These are phyloP conservation scores for Ramularia endophylla DNA, from an alignment of 2,329 filamentous ascomycete genomes.

Conservation along the genomic window DNA sequence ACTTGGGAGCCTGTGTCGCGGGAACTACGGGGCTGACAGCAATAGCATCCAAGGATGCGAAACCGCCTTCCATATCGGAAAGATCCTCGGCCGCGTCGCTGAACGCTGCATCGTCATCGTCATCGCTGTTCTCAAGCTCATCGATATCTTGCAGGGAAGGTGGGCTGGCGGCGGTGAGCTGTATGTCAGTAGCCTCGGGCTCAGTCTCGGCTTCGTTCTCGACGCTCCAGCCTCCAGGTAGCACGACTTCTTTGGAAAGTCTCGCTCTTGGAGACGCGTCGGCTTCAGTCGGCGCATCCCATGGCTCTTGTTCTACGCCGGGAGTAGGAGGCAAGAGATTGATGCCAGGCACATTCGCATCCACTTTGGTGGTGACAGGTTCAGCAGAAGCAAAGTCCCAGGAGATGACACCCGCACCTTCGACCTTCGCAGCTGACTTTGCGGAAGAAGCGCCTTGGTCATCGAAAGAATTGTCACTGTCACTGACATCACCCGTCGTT, in stretches of 20 bases:
- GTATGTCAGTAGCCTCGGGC: constrained; percentile 5
- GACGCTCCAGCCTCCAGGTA: constrained; percentile 26
- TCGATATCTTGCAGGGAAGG: constrained; percentile 19
- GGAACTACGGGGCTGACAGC: constrained; percentile 51
- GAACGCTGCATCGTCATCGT: constrained; percentile 56
- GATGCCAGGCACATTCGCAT: constrained; percentile 26
- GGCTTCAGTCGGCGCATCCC: constrained; percentile 12
- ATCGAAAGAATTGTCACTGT: constrained; percentile 23
- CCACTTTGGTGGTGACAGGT: neutral
- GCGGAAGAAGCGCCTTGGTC: neutral
- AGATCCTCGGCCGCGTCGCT: constrained; percentile 73
- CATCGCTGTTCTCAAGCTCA: constrained; percentile 20
- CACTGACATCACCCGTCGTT: constrained; percentile 56
- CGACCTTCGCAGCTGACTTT: neutral
- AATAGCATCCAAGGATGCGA: constrained; percentile 67
- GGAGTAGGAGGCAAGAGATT: constrained; percentile 33
- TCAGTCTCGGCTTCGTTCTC: constrained; percentile 10
- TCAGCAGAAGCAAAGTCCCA: constrained; percentile 20
- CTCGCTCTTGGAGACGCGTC: constrained; percentile 8
- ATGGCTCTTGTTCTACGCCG: constrained; percentile 23
- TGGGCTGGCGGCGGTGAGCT: constrained; percentile 3
- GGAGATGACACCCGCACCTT: constrained; percentile 13
- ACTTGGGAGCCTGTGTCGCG: constrained; percentile 8
- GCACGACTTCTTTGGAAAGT: constrained; percentile 20
- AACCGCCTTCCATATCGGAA: constrained; percentile 60